Evolutionary conservation across 768 basidiomycete species (phyloP).

Genomic region (Amylocystis lapponica): DNA sequence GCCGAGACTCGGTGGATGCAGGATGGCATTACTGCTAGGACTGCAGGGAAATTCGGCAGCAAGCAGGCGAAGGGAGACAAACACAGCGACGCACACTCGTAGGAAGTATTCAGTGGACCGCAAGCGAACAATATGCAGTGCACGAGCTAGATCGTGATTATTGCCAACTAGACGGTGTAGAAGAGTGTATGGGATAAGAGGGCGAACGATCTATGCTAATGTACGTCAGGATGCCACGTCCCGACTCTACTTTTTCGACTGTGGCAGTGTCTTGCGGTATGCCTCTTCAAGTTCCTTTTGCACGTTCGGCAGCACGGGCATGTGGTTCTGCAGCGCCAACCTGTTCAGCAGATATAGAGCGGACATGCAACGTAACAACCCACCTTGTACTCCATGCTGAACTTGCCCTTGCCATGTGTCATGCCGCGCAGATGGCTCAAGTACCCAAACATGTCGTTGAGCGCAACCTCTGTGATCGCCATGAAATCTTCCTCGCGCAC

Average conservation of each 20-base stretch:
- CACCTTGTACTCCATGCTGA: conserved; percentile 77
- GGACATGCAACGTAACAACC: conserved; percentile 14
- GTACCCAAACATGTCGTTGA: conserved; percentile 99
- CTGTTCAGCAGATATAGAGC: conserved; percentile 1
- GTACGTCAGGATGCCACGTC: no score
- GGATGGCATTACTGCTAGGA: no score
- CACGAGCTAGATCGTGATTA: no score
- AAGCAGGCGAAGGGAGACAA: no score
- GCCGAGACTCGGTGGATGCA: no score
- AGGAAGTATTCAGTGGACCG: no score
- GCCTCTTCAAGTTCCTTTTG: conserved; percentile 89
- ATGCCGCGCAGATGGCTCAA: conserved; percentile 88
- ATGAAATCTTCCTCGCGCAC: conserved; percentile 97
- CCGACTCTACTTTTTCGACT: conserved; percentile 73
- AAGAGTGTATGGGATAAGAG: no score
- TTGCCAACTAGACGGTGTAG: no score
- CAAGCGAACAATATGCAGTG: no score
- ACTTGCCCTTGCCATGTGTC: conserved; percentile 96
- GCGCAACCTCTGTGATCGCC: conserved; percentile 80
- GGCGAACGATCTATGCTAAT: no score
- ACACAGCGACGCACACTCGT: no score
- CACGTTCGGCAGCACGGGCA: conserved; percentile 77
- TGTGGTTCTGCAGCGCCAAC: conserved; percentile 53
- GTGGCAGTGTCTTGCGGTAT: conserved; percentile 71
- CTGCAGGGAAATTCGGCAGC: no score